These are phyloP conservation scores for Kurtzmaniella quercitrusa DNA, from an alignment of 1,139 yeast species.

Conservation along the genomic window DNA sequence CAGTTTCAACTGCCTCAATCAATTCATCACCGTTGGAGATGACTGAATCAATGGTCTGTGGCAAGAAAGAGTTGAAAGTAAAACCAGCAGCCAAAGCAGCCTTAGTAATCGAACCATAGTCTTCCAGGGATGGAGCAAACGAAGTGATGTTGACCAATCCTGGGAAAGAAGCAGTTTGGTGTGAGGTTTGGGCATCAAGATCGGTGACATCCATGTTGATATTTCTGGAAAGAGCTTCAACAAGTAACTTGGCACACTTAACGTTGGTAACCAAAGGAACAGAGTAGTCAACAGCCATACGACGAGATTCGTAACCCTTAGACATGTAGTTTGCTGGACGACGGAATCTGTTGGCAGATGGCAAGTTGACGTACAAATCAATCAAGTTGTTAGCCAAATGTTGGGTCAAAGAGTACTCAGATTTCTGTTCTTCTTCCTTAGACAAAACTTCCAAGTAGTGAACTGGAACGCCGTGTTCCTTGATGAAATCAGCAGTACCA, in stretches of 20 bases:
- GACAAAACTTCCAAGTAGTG: conserved; percentile 88
- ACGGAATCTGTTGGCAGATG: conserved; percentile 94
- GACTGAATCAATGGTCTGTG: conserved; percentile 63
- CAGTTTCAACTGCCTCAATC: conserved; percentile 56
- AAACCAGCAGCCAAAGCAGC: conserved; percentile 81
- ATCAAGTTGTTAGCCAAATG: conserved; percentile 96
- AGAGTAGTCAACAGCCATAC: conserved; percentile 99
- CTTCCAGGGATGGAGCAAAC: conserved; percentile 66
- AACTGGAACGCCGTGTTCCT: conserved; percentile 91
- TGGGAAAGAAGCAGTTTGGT: conserved; percentile 76
- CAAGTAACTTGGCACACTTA: conserved; percentile 91
- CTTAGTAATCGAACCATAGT: conserved; percentile 65
- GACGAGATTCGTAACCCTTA: conserved; percentile 96
- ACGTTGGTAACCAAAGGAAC: conserved; percentile 97
- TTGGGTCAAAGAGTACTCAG: conserved; percentile 92
- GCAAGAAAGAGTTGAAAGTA: conserved; percentile 79
- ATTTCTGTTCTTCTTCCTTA: conserved; percentile 73
- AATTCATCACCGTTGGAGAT: conserved; percentile 65
- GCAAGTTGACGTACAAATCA: conserved; percentile 93
- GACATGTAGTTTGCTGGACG: conserved; percentile 98
- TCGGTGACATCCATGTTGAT: conserved; percentile 65
- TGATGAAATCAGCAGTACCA: conserved; percentile 97
- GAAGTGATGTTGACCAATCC: conserved; percentile 84
- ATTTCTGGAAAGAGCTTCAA: conserved; percentile 84
- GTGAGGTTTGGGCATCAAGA: conserved; percentile 89